Base-by-base conservation (phyloP, 2,329 filamentous ascomycete genomes). In the Fusarium ambrosium region DNA sequence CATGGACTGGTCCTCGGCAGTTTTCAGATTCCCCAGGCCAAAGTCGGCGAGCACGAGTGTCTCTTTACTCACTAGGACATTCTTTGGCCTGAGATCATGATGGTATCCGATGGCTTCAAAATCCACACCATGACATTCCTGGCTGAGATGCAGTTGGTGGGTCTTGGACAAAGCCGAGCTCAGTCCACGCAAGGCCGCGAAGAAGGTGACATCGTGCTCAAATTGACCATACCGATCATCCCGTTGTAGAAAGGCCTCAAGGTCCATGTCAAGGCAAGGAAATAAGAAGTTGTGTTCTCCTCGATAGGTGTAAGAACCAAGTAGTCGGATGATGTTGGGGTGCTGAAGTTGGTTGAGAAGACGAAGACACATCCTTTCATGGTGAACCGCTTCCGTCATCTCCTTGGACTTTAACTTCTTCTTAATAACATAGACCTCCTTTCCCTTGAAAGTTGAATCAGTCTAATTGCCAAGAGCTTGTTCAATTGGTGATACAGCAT, bases 311-410 rank as follows among this genome's bases (percentile, higher is more conserved):
- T 61, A 61, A 13, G 58, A 61, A 18, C 58, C 58, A 37, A 61
- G 37, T 4, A 61, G 29, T 7, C 58, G 16, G 58, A 61, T 29
- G 27, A 61, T 61, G 27, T 61, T 61, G 20, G 58, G 58, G 39
- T 61, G 58, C n/a, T 32, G 41, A 16, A 61, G 58, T 18, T 61
- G 58, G 24, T 61, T 61, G 14, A 61, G 58, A 32, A 61, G 58
- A 36, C 58, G 20, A 7, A 61, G 32, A 32, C 39, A 61, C n/a
- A 32, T 43, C 14, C 37, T 34, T 32, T 61, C 58, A 37, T 37
- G 36, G 14, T 37, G 36, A 37, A 37, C 36, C 36, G 36, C 36
- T 37, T 37, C 1, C 36, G 13, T 37, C 36, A 37, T 37, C 36
- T 37, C 39, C 48, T 55, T 27, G 27, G 48, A 55, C 48, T 24